Evolutionary conservation across 192 early-diverging fungal species (phyloP), one percentile per base, ranked within the genome.

Genomic region (Rhizophagus prolifer): DNA sequence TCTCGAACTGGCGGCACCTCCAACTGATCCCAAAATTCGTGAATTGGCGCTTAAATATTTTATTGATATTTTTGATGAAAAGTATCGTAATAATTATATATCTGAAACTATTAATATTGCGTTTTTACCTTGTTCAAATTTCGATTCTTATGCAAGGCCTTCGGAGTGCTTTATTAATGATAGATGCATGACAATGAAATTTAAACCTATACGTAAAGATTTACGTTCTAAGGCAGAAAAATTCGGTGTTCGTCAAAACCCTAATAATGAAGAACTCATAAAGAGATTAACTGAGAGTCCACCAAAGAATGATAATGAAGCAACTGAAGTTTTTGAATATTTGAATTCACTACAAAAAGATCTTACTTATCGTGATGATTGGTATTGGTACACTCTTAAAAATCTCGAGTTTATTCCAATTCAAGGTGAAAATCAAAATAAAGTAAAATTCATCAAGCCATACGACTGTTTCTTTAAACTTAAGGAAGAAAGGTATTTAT

Each of bases 381-480:
- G n/a, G n/a, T n/a, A n/a, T 75, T 95, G 91, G 92, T 58, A 80
- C 0, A 74, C 62, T 1, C 74, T 95, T 9, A 70, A 81, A 21
- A n/a, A 26, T 0, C 59, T 87, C 0, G 77, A 83, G 38, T 95
- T 94, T 77, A 92, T 95, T 76, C 94, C 94, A 4, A 78, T 86
- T 28, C 72, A 79, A 38, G 34, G 65, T n/a, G 31, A 66, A 70
- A 16, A 16, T 1, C 4, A 12, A n/a, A n/a, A n/a, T n/a, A n/a
- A n/a, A n/a, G n/a, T n/a, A n/a, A n/a, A n/a, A n/a, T n/a, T n/a
- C n/a, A n/a, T n/a, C n/a, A n/a, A n/a, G n/a, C n/a, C n/a, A n/a
- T n/a, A n/a, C n/a, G 9, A 47, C 4, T 75, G 74, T 36, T 75
- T 65, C 16, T 58, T 75, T 36, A 28, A 30, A 4, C 19, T 3